Conservation (phyloP, 805 yeast genomes). For the Candida suzukii region DNA sequence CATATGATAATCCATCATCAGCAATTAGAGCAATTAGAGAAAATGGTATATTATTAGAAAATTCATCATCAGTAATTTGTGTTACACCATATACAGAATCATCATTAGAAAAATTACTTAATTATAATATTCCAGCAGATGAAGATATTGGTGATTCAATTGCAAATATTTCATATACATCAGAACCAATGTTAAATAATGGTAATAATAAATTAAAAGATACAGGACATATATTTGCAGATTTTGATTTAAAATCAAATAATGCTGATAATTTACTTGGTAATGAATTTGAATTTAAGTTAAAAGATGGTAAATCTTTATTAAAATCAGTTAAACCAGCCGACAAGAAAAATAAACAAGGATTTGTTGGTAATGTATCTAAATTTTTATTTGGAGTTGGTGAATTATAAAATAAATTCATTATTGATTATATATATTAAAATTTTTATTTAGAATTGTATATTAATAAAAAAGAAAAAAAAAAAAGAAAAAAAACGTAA, state of each 20-base stretch:
- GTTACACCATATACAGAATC: constrained; percentile 62
- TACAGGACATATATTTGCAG: constrained; percentile 8
- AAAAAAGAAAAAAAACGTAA: too few relatives aligned
- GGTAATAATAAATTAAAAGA: constrained; percentile 7
- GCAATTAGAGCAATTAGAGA: constrained; percentile 83
- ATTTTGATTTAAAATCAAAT: constrained; percentile 1
- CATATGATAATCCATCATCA: constrained; percentile 67
- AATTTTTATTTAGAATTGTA: too few relatives aligned
- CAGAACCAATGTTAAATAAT: too few relatives aligned
- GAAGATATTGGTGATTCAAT: constrained; percentile 43
- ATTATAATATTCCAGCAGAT: constrained; percentile 31
- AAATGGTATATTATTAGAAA: constrained; percentile 67
- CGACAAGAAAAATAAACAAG: constrained; percentile 9
- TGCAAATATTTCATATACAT: constrained; percentile 8
- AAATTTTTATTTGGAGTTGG: constrained; percentile 15
- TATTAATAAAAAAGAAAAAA: too few relatives aligned
- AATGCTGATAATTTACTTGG: constrained; percentile 9
- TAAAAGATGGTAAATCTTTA: constrained; percentile 36
- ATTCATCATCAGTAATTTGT: constrained; percentile 41
- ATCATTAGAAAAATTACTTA: constrained; percentile 52
- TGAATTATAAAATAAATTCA: constrained; percentile 5
- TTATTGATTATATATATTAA: too few relatives aligned
- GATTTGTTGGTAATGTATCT: constrained; percentile 8
- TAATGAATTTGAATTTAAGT: constrained; percentile 21
- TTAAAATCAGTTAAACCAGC: constrained; percentile 19